These are phyloP conservation scores for Candida sanyaensis DNA, from an alignment of 1,139 yeast species.

Conservation along the genomic window DNA sequence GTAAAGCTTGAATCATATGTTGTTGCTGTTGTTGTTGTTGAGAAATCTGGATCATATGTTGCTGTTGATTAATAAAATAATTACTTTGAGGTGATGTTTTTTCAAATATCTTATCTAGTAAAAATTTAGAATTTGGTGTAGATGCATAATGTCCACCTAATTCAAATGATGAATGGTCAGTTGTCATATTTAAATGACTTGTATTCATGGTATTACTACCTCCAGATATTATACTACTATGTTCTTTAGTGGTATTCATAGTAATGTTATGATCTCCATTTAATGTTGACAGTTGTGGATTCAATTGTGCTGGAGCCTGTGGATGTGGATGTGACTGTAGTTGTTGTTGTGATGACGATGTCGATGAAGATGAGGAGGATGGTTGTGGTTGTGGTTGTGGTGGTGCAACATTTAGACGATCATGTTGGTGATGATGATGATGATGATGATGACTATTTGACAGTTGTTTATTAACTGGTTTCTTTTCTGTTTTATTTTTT, in stretches of 20 bases:
- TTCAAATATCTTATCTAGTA: slow-evolving; percentile 44
- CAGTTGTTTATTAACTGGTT: slow-evolving; percentile 1
- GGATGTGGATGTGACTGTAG: slow-evolving; percentile 5
- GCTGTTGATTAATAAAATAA: slow-evolving; percentile 3
- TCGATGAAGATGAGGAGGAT: slow-evolving; percentile 5
- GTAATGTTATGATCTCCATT: slow-evolving; percentile 12
- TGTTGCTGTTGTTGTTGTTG: slow-evolving; percentile 9
- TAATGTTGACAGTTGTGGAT: slow-evolving; percentile 10
- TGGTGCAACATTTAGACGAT: slow-evolving; percentile 9
- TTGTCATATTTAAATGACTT: slow-evolving; percentile 25
- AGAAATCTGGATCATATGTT: background rate
- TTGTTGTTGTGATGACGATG: too few relatives aligned
- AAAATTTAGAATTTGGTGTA: slow-evolving; percentile 45
- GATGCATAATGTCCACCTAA: slow-evolving; percentile 35
- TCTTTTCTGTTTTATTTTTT: background rate
- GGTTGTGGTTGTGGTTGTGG: slow-evolving; percentile 10
- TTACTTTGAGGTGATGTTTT: slow-evolving; percentile 35
- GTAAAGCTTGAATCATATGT: slow-evolving; percentile 14
- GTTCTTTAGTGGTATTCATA: slow-evolving; percentile 24
- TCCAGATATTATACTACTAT: slow-evolving; percentile 19
- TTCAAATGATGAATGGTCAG: slow-evolving; percentile 40
- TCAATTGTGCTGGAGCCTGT: slow-evolving; percentile 10
- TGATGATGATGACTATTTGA: slow-evolving; percentile 8
- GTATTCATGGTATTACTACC: slow-evolving; percentile 24
- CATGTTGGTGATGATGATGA: slow-evolving; percentile 7